Base-by-base conservation (phyloP, 2,329 filamentous ascomycete genomes). In the Seiridium unicorne region DNA sequence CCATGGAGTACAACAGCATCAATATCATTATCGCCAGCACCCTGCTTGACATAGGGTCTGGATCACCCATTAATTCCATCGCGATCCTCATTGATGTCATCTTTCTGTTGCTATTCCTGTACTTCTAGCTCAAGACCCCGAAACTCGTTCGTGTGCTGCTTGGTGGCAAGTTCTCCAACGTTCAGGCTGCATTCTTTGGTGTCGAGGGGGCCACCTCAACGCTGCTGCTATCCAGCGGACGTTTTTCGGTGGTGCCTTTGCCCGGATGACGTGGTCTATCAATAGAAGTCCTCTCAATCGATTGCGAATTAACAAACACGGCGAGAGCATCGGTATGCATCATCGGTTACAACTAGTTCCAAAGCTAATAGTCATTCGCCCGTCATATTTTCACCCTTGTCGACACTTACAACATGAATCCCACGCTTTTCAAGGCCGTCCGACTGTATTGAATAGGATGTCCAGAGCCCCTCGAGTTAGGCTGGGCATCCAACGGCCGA, bases 391-490 rank as follows among this genome's bases (percentile, higher is more conserved):
- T 76, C 42, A 76, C 74, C 1, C 68, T 76, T 11, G 70, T 76
- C 0, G 74, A 76, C 42, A 75, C 73, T 1, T 71, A 69, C 60
- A 72, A 70, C 63, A 72, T 76, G 72, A 61, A 69, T 46, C 54
- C 72, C 40, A 76, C 71, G 4, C 60, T 74, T 3, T 76, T 76
- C 31, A 66, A 74, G 44, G 72, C 74, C 2, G 68, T 65, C n/a
- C 60, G 47, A 31, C 47, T 11, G 47, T 51, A 31, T 31, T 53
- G 49, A 53, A 53, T 31, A 32, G 34, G 49, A 53, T 53, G 49
- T 11, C 2, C 32, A 11, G 49, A 7, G 49, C 34, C 5, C 49
- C 49, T 2, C 11, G 49, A 18, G 6, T 53, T 18, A 32, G 34
- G 26, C 6, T 53, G 18, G 49, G 49, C n/a, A 36, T 35, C 5